Evolutionary conservation across 2,329 filamentous ascomycete genomes (phyloP).

Genomic region (Scedosporium apiospermum): DNA sequence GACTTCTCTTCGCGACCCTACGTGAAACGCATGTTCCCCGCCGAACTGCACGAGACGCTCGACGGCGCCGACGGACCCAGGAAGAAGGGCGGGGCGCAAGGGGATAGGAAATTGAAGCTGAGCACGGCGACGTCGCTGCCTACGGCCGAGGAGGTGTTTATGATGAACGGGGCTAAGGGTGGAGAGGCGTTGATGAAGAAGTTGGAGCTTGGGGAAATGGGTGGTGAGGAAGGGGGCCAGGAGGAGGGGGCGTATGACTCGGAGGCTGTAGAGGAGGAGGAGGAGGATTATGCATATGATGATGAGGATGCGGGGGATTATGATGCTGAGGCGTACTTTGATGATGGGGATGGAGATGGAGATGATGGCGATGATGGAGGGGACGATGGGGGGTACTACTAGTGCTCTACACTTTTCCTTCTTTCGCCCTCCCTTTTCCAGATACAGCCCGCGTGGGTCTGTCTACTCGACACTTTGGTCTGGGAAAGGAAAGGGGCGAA

Average conservation of each 20-base stretch:
- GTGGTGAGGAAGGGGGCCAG: constrained; percentile 24
- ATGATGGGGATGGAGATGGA: constrained; percentile 45
- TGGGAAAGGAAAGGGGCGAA: background rate
- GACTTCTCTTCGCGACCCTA: constrained; percentile 42
- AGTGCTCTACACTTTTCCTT: background rate
- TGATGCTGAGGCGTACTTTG: constrained; percentile 52
- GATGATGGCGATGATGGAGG: constrained; percentile 42
- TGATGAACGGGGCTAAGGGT: constrained; percentile 17
- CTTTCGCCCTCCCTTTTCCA: background rate
- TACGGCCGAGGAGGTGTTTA: constrained; percentile 42
- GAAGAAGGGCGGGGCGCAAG: constrained; percentile 15
- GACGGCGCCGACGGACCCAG: constrained; percentile 33
- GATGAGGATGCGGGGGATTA: constrained; percentile 53
- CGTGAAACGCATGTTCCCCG: constrained; percentile 40
- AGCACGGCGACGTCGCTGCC: constrained; percentile 37
- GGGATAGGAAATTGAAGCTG: constrained; percentile 15
- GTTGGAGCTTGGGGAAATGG: constrained; percentile 33
- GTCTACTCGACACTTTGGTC: too few relatives aligned
- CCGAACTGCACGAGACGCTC: constrained; percentile 45
- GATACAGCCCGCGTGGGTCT: too few relatives aligned
- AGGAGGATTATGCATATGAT: constrained; percentile 43
- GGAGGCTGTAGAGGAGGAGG: constrained; percentile 37
- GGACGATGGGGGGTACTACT: constrained; percentile 10
- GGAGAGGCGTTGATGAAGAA: constrained; percentile 25
- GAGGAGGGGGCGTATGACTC: constrained; percentile 41